Base-by-base conservation (phyloP, 169 alveolate species). In the Cryptosporidium felis region DNA sequence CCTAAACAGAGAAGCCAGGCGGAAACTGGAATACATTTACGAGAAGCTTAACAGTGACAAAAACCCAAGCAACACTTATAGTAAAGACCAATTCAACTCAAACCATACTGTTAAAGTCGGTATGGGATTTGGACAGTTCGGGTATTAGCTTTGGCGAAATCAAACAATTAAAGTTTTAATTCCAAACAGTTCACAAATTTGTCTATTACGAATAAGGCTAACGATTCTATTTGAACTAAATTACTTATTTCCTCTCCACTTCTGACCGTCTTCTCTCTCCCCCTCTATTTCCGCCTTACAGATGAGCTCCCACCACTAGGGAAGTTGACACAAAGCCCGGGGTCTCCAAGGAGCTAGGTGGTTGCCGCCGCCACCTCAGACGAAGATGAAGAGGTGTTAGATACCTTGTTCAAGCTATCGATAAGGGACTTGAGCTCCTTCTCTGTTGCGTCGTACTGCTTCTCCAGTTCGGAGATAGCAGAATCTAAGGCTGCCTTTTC, bases 401-500 rank as follows among this genome's bases (percentile, higher is more conserved):
- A 26, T 10, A 42, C 6, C n/a, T 74, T 74, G 41, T 14, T 46
- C 2, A 65, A 32, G 30, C 14, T 42, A 51, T 74, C 85, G 12
- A 74, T 53, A 9, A 74, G 45, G 21, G 16, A 16, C 32, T 53
- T 74, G 4, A 74, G 65, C n/a, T 74, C 85, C 28, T 58, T 23
- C n/a, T 74, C 85, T 38, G 47, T 74, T 5, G 60, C 26, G 9
- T 74, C 85, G n/a, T 74, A 74, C 23, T 74, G 85, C 53, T 74
- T 74, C 85, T 74, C 85, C 18, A 74, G 26, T 38, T 74, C 85
- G 2, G 66, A 34, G 21, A 74, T 53, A 3, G 85, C 85, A 4
- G 74, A 53, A 23, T 74, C 85, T 9, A 74, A 38, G 8, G 85
- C 74, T 16, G 74, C 67, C 58, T 92, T 91, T 53, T 93, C 95